Conservation (phyloP, 257 asterid species). For the Haberlea rhodopensis region DNA sequence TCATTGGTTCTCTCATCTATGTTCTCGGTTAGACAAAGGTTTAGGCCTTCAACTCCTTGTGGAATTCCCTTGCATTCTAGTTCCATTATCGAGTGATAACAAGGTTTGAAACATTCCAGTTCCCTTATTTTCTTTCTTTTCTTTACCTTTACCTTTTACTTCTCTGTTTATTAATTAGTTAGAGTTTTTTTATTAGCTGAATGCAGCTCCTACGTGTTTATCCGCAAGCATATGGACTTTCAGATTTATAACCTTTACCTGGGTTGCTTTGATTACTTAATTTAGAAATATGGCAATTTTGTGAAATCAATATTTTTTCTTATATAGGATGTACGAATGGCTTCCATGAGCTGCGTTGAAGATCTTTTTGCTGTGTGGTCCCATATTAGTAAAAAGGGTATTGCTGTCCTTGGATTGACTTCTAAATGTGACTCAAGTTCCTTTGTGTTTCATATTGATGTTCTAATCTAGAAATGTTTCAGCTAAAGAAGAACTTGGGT, state of each 20-base stretch:
- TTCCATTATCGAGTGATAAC: constrained; percentile 68
- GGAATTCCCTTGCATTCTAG: constrained; percentile 69
- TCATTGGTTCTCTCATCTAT: constrained; percentile 48
- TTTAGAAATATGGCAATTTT: constrained; percentile 1
- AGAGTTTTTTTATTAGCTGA: constrained; percentile 6
- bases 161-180: constrained; percentile 12
- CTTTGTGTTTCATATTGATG: constrained; percentile 11
- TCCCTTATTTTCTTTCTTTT: not conserved
- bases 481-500: constrained; percentile 47
- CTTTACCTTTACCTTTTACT: not conserved
- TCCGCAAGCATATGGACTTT: constrained; percentile 1
- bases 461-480: constrained; percentile 34
- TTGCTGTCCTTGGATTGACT: constrained; percentile 2
- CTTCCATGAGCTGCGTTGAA: constrained; percentile 74
- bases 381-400: constrained; percentile 52
- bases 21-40: constrained; percentile 54
- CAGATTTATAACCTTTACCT: not conserved
- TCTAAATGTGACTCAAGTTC: not conserved
- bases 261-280: not conserved
- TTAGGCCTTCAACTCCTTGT: constrained; percentile 44
- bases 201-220: not conserved
- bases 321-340: constrained; percentile 56
- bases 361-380: constrained; percentile 50
- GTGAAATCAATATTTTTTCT: constrained; percentile 14
- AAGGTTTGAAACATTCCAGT: constrained; percentile 49